Evolutionary conservation across 148 eudicot species (phyloP).

Genomic region (Amaranthus hypochondriacus): DNA sequence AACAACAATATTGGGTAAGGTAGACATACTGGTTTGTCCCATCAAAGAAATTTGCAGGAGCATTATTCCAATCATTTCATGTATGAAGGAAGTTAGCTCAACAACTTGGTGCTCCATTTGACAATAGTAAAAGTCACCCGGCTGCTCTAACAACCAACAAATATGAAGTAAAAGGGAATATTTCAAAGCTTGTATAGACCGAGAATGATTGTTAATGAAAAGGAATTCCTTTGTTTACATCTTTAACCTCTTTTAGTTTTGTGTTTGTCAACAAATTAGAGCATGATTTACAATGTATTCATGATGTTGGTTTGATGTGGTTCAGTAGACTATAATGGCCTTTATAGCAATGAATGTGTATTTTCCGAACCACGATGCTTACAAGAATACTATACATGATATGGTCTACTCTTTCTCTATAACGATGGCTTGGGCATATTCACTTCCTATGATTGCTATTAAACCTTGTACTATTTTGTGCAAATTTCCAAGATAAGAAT

Average conservation of each 20-base stretch:
- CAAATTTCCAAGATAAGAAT: too few relatives aligned
- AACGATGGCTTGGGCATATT: slow-evolving; percentile 56
- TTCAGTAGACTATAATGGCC: slow-evolving; percentile 44
- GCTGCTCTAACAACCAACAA: slow-evolving; percentile 61
- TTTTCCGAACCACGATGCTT: slow-evolving; percentile 56
- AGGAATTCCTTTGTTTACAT: slow-evolving; percentile 67
- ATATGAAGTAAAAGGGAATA: slow-evolving; percentile 51
- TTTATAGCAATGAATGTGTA: slow-evolving; percentile 55
- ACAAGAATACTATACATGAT: slow-evolving; percentile 24
- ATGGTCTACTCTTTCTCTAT: slow-evolving; percentile 53
- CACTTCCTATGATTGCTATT: slow-evolving; percentile 35
- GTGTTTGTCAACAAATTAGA: neutral
- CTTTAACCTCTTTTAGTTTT: slow-evolving; percentile 51
- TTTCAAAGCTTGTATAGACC: slow-evolving; percentile 44
- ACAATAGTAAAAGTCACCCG: slow-evolving; percentile 62
- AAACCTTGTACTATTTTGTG: too few relatives aligned
- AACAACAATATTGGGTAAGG: slow-evolving; percentile 57
- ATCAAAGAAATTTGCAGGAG: slow-evolving; percentile 55
- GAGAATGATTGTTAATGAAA: slow-evolving; percentile 69
- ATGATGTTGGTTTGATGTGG: neutral
- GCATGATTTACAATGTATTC: neutral
- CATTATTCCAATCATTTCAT: slow-evolving; percentile 64
- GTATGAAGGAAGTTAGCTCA: slow-evolving; percentile 40
- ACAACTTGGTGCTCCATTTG: slow-evolving; percentile 50
- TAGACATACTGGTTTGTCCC: slow-evolving; percentile 58